Evolutionary conservation across 2,329 filamentous ascomycete species (phyloP), one percentile per base, ranked within the genome.

Genomic region (Epichloe typhina): DNA sequence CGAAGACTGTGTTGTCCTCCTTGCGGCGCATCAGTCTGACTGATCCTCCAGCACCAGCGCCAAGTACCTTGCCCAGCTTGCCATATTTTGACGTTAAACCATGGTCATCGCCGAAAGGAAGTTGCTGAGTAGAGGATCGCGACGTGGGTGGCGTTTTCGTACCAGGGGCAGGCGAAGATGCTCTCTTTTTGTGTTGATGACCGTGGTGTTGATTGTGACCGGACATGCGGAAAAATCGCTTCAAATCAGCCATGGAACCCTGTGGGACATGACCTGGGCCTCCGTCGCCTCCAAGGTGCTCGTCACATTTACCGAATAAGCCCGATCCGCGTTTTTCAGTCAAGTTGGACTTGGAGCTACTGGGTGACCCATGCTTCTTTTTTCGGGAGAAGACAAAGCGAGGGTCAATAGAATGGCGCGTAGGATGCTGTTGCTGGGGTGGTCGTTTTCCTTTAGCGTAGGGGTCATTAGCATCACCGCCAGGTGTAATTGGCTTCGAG

Each of bases 41-140:
- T 0, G 91, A 97, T 26, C 93, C 93, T 47, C 93, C 93, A 31
- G 93, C 93, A 26, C 93, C 93, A 31, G 91, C 91, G 5, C 93
- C 93, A 12, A 98, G 76, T 1, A 97, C 88, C 64, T 88, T 93
- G 52, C 91, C 93, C 56, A 98, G 84, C 64, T 96, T 97, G 44
- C 93, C 93, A 64, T 97, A 98, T 62, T 91, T 96, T 51, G 86
- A 88, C 46, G 86, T 78, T 19, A 97, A 72, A 3, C 89, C 88
- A 62, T 97, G 90, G 58, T 97, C 91, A 60, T 97, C 91, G 21
- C 86, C 88, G 64, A 98, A 98, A 0, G 93, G 93, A 49, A 95
- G 80, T 60, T 84, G 83, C 53, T 77, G 73, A 35, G 31, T 47
- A 2, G 72, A 68, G 8, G 72, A 72, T 53, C 71, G 74, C 9